Percentiles rank a stretch among this genome's conserved stretches.
These are phyloP conservation scores for Magnolia changhungtana DNA, from an alignment of 164 flowering plant genomes.

Conservation along the genomic window DNA sequence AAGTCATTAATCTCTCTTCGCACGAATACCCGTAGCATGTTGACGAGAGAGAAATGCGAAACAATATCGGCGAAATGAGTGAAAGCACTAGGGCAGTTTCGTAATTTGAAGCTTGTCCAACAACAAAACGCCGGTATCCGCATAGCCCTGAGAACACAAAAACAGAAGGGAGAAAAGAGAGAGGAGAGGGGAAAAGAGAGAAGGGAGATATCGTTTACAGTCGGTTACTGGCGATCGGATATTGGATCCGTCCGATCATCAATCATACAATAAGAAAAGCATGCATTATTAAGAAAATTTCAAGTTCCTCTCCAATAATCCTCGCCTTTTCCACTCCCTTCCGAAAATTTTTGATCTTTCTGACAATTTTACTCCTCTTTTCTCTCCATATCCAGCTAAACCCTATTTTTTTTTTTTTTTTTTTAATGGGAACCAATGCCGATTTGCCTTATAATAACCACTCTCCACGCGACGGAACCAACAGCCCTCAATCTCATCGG, in stretches of 20 bases:
- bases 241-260: constrained; percentile 2
- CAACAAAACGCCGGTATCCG: constrained; percentile 1
- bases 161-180: background rate
- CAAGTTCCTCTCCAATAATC: background rate
- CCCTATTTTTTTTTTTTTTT: background rate
- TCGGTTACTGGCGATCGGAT: background rate
- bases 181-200: constrained; percentile 4
- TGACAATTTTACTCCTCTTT: background rate
- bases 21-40: too few relatives aligned
- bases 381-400: background rate
- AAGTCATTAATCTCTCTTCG: too few relatives aligned
- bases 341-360: background rate
- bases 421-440: constrained; percentile 3
- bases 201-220: background rate
- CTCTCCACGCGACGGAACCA: background rate
- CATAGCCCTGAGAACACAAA: background rate
- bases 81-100: background rate
- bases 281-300: background rate
- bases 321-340: background rate
- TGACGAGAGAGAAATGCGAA: too few relatives aligned
- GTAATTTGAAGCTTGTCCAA: background rate
- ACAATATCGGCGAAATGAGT: background rate
- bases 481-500: constrained; percentile 7
- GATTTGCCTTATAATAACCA: background rate
- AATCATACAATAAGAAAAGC: background rate